Base-by-base conservation (phyloP, 75 land plant genomes). In the Sequoiadendron giganteum region DNA sequence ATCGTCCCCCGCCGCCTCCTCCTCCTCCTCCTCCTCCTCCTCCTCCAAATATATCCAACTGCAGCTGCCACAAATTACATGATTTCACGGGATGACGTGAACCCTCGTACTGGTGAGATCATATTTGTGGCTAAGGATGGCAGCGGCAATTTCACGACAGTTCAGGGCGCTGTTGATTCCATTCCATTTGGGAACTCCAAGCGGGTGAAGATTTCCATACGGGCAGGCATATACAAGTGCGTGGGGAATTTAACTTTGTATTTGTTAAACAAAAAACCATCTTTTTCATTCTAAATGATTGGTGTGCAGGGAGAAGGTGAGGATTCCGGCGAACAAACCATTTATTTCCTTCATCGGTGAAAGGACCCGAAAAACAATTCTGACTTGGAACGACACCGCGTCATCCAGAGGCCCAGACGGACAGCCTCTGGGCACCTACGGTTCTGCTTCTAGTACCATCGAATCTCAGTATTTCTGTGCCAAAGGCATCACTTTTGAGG, bases 391-490 rank as follows among this genome's bases (percentile, higher is more conserved):
- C 58, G 58, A 88, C 61, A 97, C 88, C 42, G 99, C 99, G 28
- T 92, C 95, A 0, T 95, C 94, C 40, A 83, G 38, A 76, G 85
- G 78, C 36, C 28, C 58, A 0, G 38, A 72, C 7, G 96, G 96
- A 0, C 16, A 55, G 7, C 85, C 49, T 21, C n/a, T 94, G 7
- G 97, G 99, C 15, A 97, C 99, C 0, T 88, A 81, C n/a, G 86
- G 85, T 56, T 93, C 96, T 82, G 97, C 99, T 16, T 80, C 97
- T 0, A 94, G 92, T 10, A 85, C 94, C 43, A 85, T 97, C 36
- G 93, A 93, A 65, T 89, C 97, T n/a, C 93, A 95, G 79, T 94
- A 94, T 87, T 97, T 97, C 84, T 91, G 92, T 79, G 97, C 99
- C 1, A 78, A 86, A 40, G 93, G 91, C 34, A 93, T 97, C 88